Evolutionary conservation across 2,329 filamentous ascomycete species (phyloP).

Genomic region (Pestalotiopsis sp.): DNA sequence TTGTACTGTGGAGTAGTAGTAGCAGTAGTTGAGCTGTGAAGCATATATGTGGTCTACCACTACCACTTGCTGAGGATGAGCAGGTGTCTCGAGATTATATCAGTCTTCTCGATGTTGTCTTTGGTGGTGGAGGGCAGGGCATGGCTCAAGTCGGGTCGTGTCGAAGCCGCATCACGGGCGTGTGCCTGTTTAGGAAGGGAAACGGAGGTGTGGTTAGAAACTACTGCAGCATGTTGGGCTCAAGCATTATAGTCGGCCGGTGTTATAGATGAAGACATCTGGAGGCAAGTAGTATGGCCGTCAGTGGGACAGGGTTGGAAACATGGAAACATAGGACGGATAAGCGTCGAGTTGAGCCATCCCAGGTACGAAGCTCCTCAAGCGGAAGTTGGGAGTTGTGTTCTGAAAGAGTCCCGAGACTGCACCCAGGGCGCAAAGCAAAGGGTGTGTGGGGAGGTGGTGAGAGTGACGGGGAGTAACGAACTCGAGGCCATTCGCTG

Average conservation of each 20-base stretch:
- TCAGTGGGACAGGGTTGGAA: conserved; percentile 6
- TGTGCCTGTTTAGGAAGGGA: conserved; percentile 17
- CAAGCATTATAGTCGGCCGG: conserved; percentile 19
- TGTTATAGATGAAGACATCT: conserved; percentile 20
- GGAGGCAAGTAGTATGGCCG: conserved; percentile 13
- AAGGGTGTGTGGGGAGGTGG: conserved; percentile 15
- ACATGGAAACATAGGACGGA: conserved; percentile 9
- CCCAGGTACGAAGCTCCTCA: conserved; percentile 8
- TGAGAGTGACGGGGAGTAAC: conserved; percentile 23
- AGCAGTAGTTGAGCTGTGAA: background rate
- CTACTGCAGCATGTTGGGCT: conserved; percentile 21
- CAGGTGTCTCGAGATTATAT: conserved; percentile 1
- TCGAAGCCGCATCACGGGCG: conserved; percentile 14
- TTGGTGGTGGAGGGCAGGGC: background rate
- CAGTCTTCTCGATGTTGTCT: background rate
- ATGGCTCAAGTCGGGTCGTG: conserved; percentile 3
- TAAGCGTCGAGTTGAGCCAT: conserved; percentile 10
- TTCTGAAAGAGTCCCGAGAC: conserved; percentile 7
- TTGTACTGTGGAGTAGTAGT: no score
- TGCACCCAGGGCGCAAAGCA: conserved; percentile 5
- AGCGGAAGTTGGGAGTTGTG: conserved; percentile 13
- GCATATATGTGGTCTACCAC: background rate
- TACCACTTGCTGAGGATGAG: background rate
- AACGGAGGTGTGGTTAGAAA: conserved; percentile 21
- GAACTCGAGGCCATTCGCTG: conserved; percentile 22